Evolutionary conservation across 495 filamentous ascomycete genomes (phyloP), one percentile per base, ranked within the genome.

Genomic region (Aspergillus baeticus): DNA sequence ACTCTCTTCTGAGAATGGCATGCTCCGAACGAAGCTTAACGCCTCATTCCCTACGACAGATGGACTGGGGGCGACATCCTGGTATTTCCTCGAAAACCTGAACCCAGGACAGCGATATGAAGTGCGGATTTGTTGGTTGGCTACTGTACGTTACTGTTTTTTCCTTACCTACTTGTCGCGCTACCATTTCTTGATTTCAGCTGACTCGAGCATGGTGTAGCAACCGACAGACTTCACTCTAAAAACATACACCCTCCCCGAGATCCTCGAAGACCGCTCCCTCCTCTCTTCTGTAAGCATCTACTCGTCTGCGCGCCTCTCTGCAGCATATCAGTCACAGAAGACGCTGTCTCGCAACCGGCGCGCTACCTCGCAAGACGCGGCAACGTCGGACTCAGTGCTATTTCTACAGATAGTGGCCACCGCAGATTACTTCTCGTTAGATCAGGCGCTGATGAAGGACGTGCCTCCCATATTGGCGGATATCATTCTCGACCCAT

Each of bases 401-500:
- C 78, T 96, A n/a, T 87, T 96, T 57, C 82, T 98, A 13, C 87
- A 84, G 29, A 76, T 98, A 46, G 74, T 79, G 50, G 81, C 92
- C 8, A 84, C 86, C 10, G 91, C 94, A 51, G 91, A 91, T 55
- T 98, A 91, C 75, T 95, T 86, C 69, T 87, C 88, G 15, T 69
- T 79, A 33, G 82, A 97, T 58, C 64, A 75, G 42, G 79, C 81
- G 2, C 77, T 96, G 60, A 97, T 98, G 93, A 66, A 74, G 45
- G 61, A 82, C 59, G 87, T 90, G 10, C 88, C 89, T 3, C 78
- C 84, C 1, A 91, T 97, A 18, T 69, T 78, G 51, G 90, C 87
- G 17, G 92, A 98, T 69, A 80, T 98, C 49, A 83, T 97, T 67
- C 83, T 98, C 21, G 94, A 98, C 73, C 91, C 91, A 18, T 97